Evolutionary conservation across 495 filamentous ascomycete genomes (phyloP).

Genomic region (Usnea hakonensis): DNA sequence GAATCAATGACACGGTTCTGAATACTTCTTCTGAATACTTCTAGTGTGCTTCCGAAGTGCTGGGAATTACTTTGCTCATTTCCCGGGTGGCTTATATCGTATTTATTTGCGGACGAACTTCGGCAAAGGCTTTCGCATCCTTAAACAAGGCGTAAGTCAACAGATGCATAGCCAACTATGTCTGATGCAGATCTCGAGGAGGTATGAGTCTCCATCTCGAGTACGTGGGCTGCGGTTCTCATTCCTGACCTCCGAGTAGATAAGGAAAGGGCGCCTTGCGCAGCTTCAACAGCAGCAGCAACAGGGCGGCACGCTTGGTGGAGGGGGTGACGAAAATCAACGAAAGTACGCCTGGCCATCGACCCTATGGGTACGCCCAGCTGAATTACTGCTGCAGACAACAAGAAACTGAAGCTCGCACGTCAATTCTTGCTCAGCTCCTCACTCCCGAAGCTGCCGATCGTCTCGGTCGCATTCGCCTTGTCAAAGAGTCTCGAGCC

Average conservation of each 20-base stretch:
- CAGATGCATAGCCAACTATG: slow-evolving; percentile 40
- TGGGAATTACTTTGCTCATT: too few species aligned
- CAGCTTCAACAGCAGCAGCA: slow-evolving; percentile 77
- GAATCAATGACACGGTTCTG: too few species aligned
- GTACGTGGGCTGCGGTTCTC: not conserved
- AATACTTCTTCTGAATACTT: too few species aligned
- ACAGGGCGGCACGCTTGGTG: slow-evolving; percentile 48
- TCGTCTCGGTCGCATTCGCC: slow-evolving; percentile 84
- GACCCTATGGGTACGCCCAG: not conserved
- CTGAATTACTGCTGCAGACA: slow-evolving; percentile 38
- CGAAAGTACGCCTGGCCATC: slow-evolving; percentile 46
- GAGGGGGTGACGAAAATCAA: slow-evolving; percentile 49
- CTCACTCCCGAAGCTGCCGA: slow-evolving; percentile 89
- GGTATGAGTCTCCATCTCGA: slow-evolving; percentile 36
- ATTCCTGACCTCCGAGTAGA: slow-evolving; percentile 41
- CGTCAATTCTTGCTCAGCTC: slow-evolving; percentile 80
- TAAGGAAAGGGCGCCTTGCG: slow-evolving; percentile 79
- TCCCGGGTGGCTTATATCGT: too few species aligned
- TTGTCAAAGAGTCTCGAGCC: slow-evolving; percentile 90
- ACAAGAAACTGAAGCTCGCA: slow-evolving; percentile 66
- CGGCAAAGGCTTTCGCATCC: not conserved
- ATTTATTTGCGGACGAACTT: not conserved
- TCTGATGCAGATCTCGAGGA: slow-evolving; percentile 82
- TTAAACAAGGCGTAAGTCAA: not conserved
- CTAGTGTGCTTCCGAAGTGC: too few species aligned